These are phyloP conservation scores for Pisolithus microcarpus DNA, from an alignment of 768 basidiomycete species.

Conservation along the genomic window DNA sequence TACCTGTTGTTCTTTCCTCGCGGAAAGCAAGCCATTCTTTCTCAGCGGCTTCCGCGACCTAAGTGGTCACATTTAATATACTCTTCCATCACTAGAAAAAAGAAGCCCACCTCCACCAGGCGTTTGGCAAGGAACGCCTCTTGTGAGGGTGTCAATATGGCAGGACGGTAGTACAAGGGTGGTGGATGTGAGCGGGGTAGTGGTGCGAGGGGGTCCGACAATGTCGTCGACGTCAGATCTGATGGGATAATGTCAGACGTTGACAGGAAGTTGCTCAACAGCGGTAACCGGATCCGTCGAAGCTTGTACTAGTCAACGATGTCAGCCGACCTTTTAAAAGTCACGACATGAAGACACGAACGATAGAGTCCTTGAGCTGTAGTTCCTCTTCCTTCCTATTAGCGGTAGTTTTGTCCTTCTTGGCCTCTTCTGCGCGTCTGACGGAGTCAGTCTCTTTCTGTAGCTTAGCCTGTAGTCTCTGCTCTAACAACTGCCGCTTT, in stretches of 20 bases:
- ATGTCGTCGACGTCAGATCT: constrained; percentile 25
- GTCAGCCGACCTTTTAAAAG: neutral
- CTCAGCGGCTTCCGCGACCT: constrained; percentile 59
- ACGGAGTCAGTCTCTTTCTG: constrained; percentile 82
- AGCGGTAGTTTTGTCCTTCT: constrained; percentile 71
- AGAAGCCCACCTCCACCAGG: constrained; percentile 50
- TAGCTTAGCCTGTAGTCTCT: constrained; percentile 79
- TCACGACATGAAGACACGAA: constrained; percentile 30
- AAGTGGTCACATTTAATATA: neutral
- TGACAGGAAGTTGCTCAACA: constrained; percentile 66
- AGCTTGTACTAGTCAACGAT: constrained; percentile 54
- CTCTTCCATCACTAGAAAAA: neutral
- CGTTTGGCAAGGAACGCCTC: constrained; percentile 57
- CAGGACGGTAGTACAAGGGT: constrained; percentile 72
- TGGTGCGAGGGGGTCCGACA: constrained; percentile 35
- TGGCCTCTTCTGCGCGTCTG: constrained; percentile 77
- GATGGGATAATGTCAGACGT: constrained; percentile 62
- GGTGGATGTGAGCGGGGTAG: constrained; percentile 64
- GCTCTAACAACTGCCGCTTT: constrained; percentile 76
- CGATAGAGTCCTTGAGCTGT: constrained; percentile 74
- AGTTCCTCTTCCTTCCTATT: constrained; percentile 79
- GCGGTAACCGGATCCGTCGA: constrained; percentile 61
- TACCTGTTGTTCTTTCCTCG: constrained; percentile 49
- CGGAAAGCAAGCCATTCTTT: constrained; percentile 64
- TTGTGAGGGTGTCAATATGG: constrained; percentile 59